phyloP scores from a whole-genome alignment of 805 yeast genomes.

The Yarrowia sp. region DNA sequence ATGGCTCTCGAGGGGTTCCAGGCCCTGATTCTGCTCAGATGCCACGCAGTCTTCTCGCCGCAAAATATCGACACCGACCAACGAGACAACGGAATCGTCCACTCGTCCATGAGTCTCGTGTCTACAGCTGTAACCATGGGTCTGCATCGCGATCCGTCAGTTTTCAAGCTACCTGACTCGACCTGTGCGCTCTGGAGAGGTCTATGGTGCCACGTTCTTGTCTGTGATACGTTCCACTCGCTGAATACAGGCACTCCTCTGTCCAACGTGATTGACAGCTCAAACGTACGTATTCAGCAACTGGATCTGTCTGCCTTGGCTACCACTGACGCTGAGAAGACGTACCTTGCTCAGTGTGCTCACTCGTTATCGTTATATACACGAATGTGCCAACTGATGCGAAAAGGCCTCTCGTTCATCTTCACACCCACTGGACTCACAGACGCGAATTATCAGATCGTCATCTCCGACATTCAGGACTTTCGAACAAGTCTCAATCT shows the following conservation, averaged over 20 bases:
- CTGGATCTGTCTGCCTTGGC: conserved; percentile 20
- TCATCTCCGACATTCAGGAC: conserved; percentile 13
- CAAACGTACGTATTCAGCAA: conserved; percentile 5
- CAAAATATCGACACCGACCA: conserved; percentile 30
- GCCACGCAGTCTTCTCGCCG: conserved; percentile 27
- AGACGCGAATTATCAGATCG: conserved; percentile 2
- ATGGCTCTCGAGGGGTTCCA: conserved; percentile 31
- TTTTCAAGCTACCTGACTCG: conserved; percentile 17
- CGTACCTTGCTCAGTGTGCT: conserved; percentile 20
- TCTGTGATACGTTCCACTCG: conserved; percentile 20
- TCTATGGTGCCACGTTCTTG: conserved; percentile 17
- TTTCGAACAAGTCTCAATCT: conserved; percentile 19
- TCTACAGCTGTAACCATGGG: conserved; percentile 28
- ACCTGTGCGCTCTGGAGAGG: conserved; percentile 21
- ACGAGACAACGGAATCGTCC: conserved; percentile 27
- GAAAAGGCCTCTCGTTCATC: conserved; percentile 11
- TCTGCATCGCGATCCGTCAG: conserved; percentile 25
- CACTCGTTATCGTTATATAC: conserved; percentile 12
- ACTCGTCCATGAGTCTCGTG: conserved; percentile 12
- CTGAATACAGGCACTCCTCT: conserved; percentile 22
- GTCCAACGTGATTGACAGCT: conserved; percentile 22
- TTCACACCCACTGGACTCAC: conserved; percentile 14
- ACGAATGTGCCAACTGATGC: conserved; percentile 9
- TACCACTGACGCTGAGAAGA: conserved; percentile 14
- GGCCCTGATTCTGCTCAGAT: conserved; percentile 17